These are phyloP conservation scores for Parietichytrium sp. DNA, from an alignment of 108 stramenopile genomes.

Conservation along the genomic window DNA sequence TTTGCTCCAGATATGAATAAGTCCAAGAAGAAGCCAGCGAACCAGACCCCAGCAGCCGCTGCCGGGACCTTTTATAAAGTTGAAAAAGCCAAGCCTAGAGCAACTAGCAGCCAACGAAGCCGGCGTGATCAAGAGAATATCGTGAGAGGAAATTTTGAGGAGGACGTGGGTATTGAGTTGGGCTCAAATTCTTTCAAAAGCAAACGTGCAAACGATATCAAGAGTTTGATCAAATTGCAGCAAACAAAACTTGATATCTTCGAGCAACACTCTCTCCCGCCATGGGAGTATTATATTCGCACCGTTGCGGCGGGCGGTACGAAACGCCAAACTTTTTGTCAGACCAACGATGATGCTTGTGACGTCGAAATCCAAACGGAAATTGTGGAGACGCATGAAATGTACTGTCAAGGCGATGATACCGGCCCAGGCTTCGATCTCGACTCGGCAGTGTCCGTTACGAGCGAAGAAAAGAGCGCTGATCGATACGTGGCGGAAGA, in stretches of 20 bases:
- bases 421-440: too few species aligned
- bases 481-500: too few species aligned
- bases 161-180: background rate
- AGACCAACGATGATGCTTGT: background rate
- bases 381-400: too few species aligned
- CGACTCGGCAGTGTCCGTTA: too few species aligned
- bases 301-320: slow-evolving; percentile 9
- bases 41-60: background rate
- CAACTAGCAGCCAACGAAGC: background rate
- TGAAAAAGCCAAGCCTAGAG: background rate
- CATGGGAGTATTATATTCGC: slow-evolving; percentile 35
- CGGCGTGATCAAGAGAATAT: background rate
- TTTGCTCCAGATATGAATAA: background rate
- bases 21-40: background rate
- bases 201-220: background rate
- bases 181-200: background rate
- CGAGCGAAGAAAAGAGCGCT: too few species aligned
- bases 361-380: background rate
- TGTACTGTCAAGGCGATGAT: too few species aligned
- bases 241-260: background rate
- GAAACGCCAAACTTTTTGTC: background rate
- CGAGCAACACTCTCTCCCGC: background rate
- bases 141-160: background rate
- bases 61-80: background rate
- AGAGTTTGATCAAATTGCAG: background rate